Evolutionary conservation across 306 rosid species (phyloP).

Genomic region (Vigna trinervia): DNA sequence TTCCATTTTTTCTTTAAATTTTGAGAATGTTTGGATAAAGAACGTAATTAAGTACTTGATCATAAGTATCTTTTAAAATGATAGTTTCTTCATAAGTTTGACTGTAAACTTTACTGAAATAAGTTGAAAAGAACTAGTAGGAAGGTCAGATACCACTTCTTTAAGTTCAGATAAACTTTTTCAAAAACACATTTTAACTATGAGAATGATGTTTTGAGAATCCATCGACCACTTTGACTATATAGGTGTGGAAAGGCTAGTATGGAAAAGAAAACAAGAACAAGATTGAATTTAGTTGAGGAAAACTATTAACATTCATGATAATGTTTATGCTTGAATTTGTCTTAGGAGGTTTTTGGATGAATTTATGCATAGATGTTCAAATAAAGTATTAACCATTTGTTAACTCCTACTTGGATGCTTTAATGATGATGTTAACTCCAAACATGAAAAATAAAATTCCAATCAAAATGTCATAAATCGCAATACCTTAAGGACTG

Average conservation of each 20-base stretch:
- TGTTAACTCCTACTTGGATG: not conserved
- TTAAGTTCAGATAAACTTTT: too few relatives aligned
- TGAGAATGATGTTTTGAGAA: too few relatives aligned
- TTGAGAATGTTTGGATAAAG: not conserved
- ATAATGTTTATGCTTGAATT: not conserved
- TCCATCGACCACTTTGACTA: too few relatives aligned
- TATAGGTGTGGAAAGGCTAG: not conserved
- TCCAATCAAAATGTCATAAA: not conserved
- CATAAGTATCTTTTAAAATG: not conserved
- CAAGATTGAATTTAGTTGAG: too few relatives aligned
- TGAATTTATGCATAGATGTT: slow-evolving; percentile 5
- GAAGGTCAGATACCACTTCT: too few relatives aligned
- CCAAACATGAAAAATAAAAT: slow-evolving; percentile 5
- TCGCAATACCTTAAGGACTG: not conserved
- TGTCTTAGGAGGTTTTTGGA: not conserved
- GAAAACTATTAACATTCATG: not conserved
- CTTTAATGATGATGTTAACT: not conserved
- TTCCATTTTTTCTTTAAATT: not conserved
- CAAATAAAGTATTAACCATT: not conserved
- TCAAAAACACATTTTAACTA: too few relatives aligned
- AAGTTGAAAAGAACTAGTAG: not conserved
- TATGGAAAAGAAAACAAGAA: too few relatives aligned
- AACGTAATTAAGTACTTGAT: not conserved
- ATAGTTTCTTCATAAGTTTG: too few relatives aligned
- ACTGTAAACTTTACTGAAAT: too few relatives aligned